Conservation (phyloP, 768 basidiomycete genomes). For the Pleurotus tuber-regium region DNA sequence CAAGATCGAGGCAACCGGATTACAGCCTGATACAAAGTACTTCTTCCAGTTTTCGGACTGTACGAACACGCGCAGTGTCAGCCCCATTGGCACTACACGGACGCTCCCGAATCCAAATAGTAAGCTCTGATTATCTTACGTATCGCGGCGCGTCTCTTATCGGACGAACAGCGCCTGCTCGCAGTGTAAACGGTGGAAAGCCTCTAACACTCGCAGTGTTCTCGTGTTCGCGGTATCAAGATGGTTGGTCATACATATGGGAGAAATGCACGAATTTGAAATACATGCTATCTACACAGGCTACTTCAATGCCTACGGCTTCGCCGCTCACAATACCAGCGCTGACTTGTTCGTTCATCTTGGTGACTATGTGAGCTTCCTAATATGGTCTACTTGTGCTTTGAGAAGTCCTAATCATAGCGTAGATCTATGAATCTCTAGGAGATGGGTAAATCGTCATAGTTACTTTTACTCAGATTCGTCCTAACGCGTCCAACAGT, state of each 20-base stretch:
- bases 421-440: constrained; percentile 49
- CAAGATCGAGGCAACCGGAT: constrained; percentile 53
- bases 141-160: not conserved
- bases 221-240: constrained; percentile 55
- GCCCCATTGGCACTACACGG: constrained; percentile 49
- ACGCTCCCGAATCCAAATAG: constrained; percentile 47
- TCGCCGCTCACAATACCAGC: constrained; percentile 49
- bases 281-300: constrained; percentile 28
- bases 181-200: constrained; percentile 48
- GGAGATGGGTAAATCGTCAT: constrained; percentile 7
- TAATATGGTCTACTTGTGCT: too few relatives aligned
- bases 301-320: constrained; percentile 61
- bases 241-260: constrained; percentile 26
- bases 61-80: constrained; percentile 38
- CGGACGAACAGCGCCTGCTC: constrained; percentile 37
- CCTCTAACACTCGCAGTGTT: constrained; percentile 55
- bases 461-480: too few relatives aligned
- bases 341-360: constrained; percentile 56
- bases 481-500: constrained; percentile 21
- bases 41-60: constrained; percentile 57
- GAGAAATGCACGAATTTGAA: not conserved
- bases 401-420: not conserved
- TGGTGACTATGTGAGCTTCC: constrained; percentile 59
- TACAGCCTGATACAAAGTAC: constrained; percentile 52
- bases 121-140: constrained; percentile 21